Base-by-base conservation (phyloP, 1,284 basidiomycete genomes). In the Cryptococcus deneoformans region DNA sequence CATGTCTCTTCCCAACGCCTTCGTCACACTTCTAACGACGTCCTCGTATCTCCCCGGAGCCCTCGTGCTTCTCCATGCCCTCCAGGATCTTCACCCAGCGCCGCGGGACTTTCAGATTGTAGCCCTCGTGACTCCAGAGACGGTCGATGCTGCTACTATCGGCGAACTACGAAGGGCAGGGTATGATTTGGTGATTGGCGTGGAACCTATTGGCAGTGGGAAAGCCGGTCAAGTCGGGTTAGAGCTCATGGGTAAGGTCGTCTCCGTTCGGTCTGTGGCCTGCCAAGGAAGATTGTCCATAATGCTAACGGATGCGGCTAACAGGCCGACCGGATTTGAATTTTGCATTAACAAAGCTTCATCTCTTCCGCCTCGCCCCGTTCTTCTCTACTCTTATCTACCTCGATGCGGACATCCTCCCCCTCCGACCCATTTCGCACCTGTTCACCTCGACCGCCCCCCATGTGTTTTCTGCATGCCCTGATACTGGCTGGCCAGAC, bases 401-500 rank as follows among this genome's bases (percentile, higher is more conserved):
- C 78, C 86, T 99, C 58, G 95, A 99, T 78, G 93, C 95, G 64
- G 95, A 99, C 76, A 87, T 93, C 49, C 87, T 99, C 60, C 92
- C 94, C 47, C 82, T 96, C 51, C 85, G 86, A 14, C 88, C 92
- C 20, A 79, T 97, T 51, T 88, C 89, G 24, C 91, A 93, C 74
- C 85, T 97, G n/a, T 94, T 97, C 75, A 81, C 81, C 34, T 82
- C 86, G 0, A 71, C 71, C 16, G 46, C 50, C 11, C 68, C 66
- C n/a, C 72, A 76, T 58, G 61, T 61, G 29, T 77, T 83, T 64
- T 88, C 93, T 45, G 95, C 95, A 9, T 89, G 87, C 14, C 92
- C 95, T 5, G 95, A 99, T 76, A 90, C 92, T 36, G 95, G 95
- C 64, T 99, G 95, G 95, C 95, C 95, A 43, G 95, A 99, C 77